These are phyloP conservation scores for Cajanus cajan DNA, from an alignment of 306 rosid species.

Conservation along the genomic window DNA sequence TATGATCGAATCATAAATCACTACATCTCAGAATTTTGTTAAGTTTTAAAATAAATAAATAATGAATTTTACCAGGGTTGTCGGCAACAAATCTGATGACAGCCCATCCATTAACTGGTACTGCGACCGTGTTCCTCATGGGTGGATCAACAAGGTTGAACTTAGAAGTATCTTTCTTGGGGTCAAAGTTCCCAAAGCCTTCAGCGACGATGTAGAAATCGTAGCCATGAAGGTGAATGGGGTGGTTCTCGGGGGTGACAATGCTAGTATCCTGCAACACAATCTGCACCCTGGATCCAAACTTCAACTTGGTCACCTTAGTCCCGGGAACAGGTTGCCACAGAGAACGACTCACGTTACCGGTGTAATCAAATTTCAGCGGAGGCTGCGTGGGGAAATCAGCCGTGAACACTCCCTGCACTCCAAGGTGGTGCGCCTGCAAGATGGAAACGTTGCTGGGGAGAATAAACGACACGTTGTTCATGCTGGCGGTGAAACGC, in stretches of 20 bases:
- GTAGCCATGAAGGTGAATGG: slow-evolving; percentile 90
- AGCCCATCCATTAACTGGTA: slow-evolving; percentile 87
- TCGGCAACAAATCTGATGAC: slow-evolving; percentile 92
- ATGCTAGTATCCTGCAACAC: slow-evolving; percentile 85
- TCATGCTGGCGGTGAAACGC: slow-evolving; percentile 85
- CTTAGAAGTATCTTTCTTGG: slow-evolving; percentile 53
- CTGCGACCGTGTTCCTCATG: slow-evolving; percentile 78
- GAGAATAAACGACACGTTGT: slow-evolving; percentile 76
- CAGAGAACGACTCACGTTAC: slow-evolving; percentile 77
- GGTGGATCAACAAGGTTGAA: slow-evolving; percentile 96
- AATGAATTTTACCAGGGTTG: slow-evolving; percentile 69
- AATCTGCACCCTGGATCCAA: slow-evolving; percentile 73
- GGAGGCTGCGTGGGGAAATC: slow-evolving; percentile 85
- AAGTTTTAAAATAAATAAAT: no score
- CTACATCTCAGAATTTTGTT: no score
- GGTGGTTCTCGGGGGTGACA: slow-evolving; percentile 80
- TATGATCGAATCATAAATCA: no score
- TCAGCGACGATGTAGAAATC: slow-evolving; percentile 82
- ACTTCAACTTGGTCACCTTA: slow-evolving; percentile 57
- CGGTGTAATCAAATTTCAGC: slow-evolving; percentile 67
- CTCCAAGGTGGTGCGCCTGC: slow-evolving; percentile 66
- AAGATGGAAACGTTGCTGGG: slow-evolving; percentile 62
- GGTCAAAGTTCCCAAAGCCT: slow-evolving; percentile 85
- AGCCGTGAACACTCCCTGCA: slow-evolving; percentile 64
- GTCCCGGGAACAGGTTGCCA: slow-evolving; percentile 80